Percentiles rank a stretch among this genome's conserved stretches.
These are phyloP conservation scores for Onygenales sp. DNA, from an alignment of 2,329 filamentous ascomycete species.

Conservation along the genomic window DNA sequence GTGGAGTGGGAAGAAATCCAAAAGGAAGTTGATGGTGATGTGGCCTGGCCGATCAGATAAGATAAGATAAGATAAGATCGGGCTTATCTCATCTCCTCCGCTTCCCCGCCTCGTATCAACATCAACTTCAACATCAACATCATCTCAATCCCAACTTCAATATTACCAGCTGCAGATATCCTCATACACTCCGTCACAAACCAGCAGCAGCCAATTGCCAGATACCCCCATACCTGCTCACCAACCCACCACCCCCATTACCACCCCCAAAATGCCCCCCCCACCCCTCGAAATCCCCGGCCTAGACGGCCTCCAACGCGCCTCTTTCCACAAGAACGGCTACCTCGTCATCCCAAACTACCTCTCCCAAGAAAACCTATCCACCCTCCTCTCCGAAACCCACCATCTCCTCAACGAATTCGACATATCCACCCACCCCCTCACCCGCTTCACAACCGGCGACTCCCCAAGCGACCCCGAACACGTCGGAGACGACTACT, in stretches of 20 bases:
- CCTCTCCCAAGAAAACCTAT: slow-evolving; percentile 56
- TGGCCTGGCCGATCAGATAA: not conserved
- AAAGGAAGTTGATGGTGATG: too few relatives aligned
- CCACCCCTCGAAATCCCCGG: not conserved
- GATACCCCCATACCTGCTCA: not conserved
- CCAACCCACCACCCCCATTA: not conserved
- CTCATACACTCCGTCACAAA: not conserved
- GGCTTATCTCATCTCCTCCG: not conserved
- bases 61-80: not conserved
- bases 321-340: slow-evolving; percentile 69
- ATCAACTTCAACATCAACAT: not conserved
- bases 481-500: slow-evolving; percentile 92
- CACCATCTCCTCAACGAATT: slow-evolving; percentile 64
- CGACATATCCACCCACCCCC: slow-evolving; percentile 71
- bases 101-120: not conserved
- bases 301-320: slow-evolving; percentile 62
- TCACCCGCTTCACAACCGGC: slow-evolving; percentile 90
- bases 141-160: not conserved
- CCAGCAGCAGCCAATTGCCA: not conserved
- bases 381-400: slow-evolving; percentile 64
- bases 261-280: not conserved
- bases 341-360: slow-evolving; percentile 81
- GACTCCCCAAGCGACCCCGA: slow-evolving; percentile 45
- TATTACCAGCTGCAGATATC: not conserved
- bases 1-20: too few relatives aligned